Conservation (phyloP, 2,329 filamentous ascomycete genomes). For the Trichoderma atrobrunneum region DNA sequence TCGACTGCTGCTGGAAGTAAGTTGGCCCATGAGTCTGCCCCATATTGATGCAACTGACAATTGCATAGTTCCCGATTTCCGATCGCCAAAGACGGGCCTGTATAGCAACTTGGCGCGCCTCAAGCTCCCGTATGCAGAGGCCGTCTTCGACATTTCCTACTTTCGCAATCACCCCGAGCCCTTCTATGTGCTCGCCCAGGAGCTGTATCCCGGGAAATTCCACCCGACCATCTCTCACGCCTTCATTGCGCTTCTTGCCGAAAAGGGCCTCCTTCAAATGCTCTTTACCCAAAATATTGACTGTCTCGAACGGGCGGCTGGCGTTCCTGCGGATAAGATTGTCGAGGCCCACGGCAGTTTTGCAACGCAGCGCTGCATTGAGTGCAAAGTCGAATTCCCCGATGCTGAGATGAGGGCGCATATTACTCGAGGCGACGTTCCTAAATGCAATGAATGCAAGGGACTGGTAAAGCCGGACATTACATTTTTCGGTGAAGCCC, state of each 20-base stretch:
- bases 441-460: constrained; percentile 66
- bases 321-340: constrained; percentile 76
- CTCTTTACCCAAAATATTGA: constrained; percentile 98
- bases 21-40: background rate
- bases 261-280: constrained; percentile 75
- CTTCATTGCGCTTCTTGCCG: constrained; percentile 78
- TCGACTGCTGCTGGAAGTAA: constrained; percentile 67
- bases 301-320: constrained; percentile 83
- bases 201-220: constrained; percentile 88
- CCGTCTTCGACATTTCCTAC: constrained; percentile 89
- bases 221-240: constrained; percentile 85
- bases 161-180: constrained; percentile 81
- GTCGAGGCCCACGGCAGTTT: constrained; percentile 96
- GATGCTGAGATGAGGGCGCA: constrained; percentile 70
- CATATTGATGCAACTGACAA: background rate
- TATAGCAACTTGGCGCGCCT: constrained; percentile 89
- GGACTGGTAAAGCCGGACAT: constrained; percentile 92
- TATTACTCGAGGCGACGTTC: constrained; percentile 65
- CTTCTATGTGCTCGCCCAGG: constrained; percentile 88
- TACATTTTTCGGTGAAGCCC: constrained; percentile 82
- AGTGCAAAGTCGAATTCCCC: constrained; percentile 72
- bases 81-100: constrained; percentile 87
- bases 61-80: constrained; percentile 79
- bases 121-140: constrained; percentile 83
- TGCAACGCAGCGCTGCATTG: constrained; percentile 84